Base-by-base conservation (phyloP, 495 filamentous ascomycete genomes). In the Talaromyces proteolyticus region DNA sequence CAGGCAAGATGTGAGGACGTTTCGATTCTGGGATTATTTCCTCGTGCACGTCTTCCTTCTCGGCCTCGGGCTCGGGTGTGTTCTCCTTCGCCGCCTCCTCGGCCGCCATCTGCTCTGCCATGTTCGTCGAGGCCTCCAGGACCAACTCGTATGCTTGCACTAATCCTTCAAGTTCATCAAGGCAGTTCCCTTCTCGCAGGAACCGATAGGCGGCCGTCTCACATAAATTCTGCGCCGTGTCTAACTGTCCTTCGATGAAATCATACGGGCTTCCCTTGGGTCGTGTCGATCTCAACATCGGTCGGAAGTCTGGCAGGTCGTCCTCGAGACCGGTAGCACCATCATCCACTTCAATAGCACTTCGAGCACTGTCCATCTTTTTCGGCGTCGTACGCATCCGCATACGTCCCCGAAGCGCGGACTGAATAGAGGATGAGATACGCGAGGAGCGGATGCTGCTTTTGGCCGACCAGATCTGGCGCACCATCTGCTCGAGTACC, bases 81-180 rank as follows among this genome's bases (percentile, higher is more conserved):
- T 29, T 47, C 44, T 21, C 37, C 44, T n/a, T n/a, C n/a, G n/a
- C n/a, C n/a, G n/a, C n/a, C n/a, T n/a, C n/a, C n/a, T n/a, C n/a
- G n/a, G n/a, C n/a, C n/a, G n/a, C n/a, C n/a, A n/a, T n/a, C 37
- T 49, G 34, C 17, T 49, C 47, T 17, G 47, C 37, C 47, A 49
- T 49, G 20, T 29, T 25, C 4, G 47, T 49, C 1, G 47, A 38
- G 4, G 47, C 47, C 26, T 49, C 47, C n/a, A 49, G 47, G 5
- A 49, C 24, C 2, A 41, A 10, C 38, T 41, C 47, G n/a, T 49
- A 49, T 8, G 47, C 47, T 20, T 18, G 47, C 14, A 17, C 16
- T n/a, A 49, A 17, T 2, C 36, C 20, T 20, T 49, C 47, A 12
- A 49, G 14, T 29, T 49, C 47, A 12, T 49, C 47, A 2, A 49